Conservation (phyloP, 1,284 basidiomycete species). For the Melampsora larici-populina region DNA sequence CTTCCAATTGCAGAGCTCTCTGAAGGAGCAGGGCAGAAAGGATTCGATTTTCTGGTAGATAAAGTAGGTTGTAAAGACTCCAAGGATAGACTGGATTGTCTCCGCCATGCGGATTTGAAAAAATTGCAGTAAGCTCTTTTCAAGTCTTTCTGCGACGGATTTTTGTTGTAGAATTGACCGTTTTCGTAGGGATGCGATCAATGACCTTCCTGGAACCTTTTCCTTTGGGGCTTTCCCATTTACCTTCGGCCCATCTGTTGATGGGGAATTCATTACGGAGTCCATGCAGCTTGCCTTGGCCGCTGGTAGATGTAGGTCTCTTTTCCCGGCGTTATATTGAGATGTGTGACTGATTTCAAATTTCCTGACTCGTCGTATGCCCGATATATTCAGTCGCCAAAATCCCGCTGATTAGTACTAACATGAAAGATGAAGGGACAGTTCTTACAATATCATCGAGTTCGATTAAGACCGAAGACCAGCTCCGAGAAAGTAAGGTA, state of each 20-base stretch:
- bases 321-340: neutral
- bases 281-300: constrained; percentile 11
- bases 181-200: constrained; percentile 15
- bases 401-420: constrained; percentile 16
- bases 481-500: constrained; percentile 21
- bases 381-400: constrained; percentile 20
- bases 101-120: constrained; percentile 14
- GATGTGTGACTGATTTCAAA: neutral
- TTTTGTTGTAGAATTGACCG: neutral
- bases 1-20: constrained; percentile 19
- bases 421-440: constrained; percentile 29
- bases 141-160: neutral
- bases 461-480: constrained; percentile 15
- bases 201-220: constrained; percentile 32
- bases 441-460: constrained; percentile 20
- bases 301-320: constrained; percentile 24
- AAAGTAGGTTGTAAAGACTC: constrained; percentile 5
- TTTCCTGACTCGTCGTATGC: neutral
- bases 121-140: constrained; percentile 29
- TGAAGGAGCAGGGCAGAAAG: constrained; percentile 34
- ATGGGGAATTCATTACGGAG: constrained; percentile 32
- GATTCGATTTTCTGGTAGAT: constrained; percentile 20
- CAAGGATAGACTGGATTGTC: constrained; percentile 22
- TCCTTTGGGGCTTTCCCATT: constrained; percentile 31
- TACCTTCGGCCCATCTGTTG: constrained; percentile 19